Conservation (phyloP, 2,329 filamentous ascomycete species). For the Alternaria sp. region DNA sequence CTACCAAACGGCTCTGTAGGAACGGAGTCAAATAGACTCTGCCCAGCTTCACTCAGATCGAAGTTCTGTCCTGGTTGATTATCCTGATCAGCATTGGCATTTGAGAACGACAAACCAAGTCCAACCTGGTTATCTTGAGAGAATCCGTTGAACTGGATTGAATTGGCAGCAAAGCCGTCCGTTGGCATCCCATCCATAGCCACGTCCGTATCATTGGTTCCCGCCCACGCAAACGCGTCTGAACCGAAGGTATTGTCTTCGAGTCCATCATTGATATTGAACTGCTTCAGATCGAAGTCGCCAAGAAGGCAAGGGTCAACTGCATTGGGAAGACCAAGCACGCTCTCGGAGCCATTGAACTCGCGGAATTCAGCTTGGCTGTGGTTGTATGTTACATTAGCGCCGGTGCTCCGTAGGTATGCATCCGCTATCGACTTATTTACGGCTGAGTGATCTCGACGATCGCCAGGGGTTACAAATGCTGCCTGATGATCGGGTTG, state of each 20-base stretch:
- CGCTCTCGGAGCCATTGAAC: slow-evolving; percentile 9
- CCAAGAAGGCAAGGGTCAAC: slow-evolving; percentile 10
- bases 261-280: neutral
- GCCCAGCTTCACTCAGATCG: neutral
- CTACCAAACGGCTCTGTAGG: neutral
- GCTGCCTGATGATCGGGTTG: neutral
- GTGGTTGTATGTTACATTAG: slow-evolving; percentile 1
- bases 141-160: neutral
- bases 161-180: neutral
- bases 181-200: neutral
- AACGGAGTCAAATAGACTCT: neutral
- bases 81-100: neutral
- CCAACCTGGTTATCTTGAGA: neutral
- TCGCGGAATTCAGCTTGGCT: slow-evolving; percentile 14
- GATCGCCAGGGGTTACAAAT: neutral
- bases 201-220: neutral
- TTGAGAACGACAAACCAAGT: neutral
- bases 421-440: slow-evolving; percentile 5
- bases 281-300: slow-evolving; percentile 8
- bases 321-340: slow-evolving; percentile 14
- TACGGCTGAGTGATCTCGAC: neutral
- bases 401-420: slow-evolving; percentile 6
- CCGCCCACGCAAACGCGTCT: neutral
- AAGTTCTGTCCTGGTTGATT: neutral
- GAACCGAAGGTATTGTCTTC: slow-evolving; percentile 2